phyloP scores from a whole-genome alignment of 495 filamentous ascomycete species.

The Pyrenula massariospora region DNA sequence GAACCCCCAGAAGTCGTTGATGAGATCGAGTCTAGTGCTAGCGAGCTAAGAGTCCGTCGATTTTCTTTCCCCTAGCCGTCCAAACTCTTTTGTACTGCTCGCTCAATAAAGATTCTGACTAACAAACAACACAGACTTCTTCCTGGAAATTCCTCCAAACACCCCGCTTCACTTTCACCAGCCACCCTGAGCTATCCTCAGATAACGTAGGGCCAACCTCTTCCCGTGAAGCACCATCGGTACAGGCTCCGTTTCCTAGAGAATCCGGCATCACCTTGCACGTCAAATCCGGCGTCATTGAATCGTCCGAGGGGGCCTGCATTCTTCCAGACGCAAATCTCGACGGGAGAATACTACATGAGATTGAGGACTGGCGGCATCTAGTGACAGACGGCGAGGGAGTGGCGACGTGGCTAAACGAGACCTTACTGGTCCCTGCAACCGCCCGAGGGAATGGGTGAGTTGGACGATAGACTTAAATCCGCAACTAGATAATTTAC shows the following conservation, averaged over 20 bases:
- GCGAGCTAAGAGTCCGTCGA: conserved; percentile 3
- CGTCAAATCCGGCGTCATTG: conserved; percentile 7
- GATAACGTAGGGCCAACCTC: no score
- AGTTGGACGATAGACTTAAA: no score
- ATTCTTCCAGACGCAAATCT: conserved; percentile 3
- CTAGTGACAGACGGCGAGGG: conserved; percentile 1
- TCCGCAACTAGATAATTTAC: no score
- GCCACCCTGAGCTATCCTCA: conserved; percentile 19
- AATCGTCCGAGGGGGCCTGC: neutral
- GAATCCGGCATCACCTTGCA: conserved; percentile 13
- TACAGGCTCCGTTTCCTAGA: conserved; percentile 8
- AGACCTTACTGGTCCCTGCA: neutral
- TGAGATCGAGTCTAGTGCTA: neutral
- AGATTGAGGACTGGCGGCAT: conserved; percentile 6
- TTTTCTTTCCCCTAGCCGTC: conserved; percentile 4
- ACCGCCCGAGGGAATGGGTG: no score
- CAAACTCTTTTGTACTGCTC: no score
- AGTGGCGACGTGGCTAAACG: neutral
- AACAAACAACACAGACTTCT: conserved; percentile 32
- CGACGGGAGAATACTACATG: conserved; percentile 5
- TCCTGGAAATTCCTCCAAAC: conserved; percentile 80
- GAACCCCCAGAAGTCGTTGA: neutral
- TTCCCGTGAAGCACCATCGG: no score
- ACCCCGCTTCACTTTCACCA: conserved; percentile 69
- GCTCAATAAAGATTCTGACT: no score